A percentile compares a stretch with the other conserved stretches of the same genome.
phyloP scores from a whole-genome alignment of 257 asterid genomes.

The Lycium ferocissimum region DNA sequence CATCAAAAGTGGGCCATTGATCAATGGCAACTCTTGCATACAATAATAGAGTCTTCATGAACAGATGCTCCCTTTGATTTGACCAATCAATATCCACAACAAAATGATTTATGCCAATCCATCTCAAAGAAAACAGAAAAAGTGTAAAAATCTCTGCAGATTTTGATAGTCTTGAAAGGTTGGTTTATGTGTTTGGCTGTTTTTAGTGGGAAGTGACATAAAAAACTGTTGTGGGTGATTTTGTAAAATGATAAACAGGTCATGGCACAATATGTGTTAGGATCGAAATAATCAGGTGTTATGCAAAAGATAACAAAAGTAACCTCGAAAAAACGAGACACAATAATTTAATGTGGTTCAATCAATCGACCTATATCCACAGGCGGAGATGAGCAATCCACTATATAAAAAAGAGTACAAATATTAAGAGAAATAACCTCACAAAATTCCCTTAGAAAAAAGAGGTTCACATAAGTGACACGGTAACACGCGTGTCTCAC shows the following conservation, averaged over 20 bases:
- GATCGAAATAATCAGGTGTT: no score
- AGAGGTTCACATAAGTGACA: no score
- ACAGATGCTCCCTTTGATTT: conserved; percentile 43
- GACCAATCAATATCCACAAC: conserved; percentile 42
- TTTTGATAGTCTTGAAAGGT: neutral
- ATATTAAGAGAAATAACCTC: no score
- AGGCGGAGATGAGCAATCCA: no score
- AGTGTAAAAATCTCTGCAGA: neutral
- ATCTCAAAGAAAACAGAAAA: conserved; percentile 3
- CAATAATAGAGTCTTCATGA: conserved; percentile 42
- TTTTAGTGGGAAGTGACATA: neutral
- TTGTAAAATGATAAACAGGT: neutral
- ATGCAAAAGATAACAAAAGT: no score
- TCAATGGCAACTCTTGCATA: neutral
- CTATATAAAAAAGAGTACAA: no score
- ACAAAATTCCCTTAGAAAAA: no score
- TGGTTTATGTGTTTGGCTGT: neutral
- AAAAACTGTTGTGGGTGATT: neutral
- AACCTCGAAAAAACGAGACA: no score
- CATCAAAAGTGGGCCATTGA: conserved; percentile 41
- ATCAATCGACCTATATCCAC: no score
- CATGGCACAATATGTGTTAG: neutral
- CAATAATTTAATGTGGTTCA: no score
- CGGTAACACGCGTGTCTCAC: no score
- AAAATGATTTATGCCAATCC: neutral